phyloP scores from a whole-genome alignment of 768 basidiomycete genomes.

The Pluteus cervinus region DNA sequence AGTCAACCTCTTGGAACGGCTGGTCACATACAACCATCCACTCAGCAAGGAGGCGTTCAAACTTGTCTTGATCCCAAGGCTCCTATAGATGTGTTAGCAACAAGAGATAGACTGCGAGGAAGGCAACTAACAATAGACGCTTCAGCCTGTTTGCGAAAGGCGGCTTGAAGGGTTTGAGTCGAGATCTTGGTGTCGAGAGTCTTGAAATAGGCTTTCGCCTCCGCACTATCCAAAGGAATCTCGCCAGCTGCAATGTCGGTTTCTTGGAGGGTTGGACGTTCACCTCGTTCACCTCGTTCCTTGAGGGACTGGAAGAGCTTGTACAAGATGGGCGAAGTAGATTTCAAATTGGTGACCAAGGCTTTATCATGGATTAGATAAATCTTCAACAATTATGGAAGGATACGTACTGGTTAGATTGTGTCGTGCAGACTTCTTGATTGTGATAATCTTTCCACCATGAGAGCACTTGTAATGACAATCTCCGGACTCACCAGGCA shows the following conservation, averaged over 20 bases:
- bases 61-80: slow-evolving; percentile 5
- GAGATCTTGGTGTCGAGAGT: not conserved
- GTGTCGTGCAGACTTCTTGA: not conserved
- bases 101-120: too few species aligned
- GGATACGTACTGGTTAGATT: not conserved
- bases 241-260: slow-evolving; percentile 1
- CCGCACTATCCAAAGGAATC: not conserved
- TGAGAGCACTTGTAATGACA: not conserved
- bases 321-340: not conserved
- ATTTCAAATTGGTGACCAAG: too few species aligned
- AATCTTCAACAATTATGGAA: not conserved
- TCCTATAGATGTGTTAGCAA: not conserved
- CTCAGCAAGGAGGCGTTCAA: not conserved
- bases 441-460: not conserved
- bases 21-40: slow-evolving; percentile 7
- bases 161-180: not conserved
- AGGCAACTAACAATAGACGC: not conserved
- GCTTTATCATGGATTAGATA: too few species aligned
- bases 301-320: not conserved
- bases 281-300: slow-evolving; percentile 1
- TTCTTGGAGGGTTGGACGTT: not conserved
- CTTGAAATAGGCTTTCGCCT: not conserved
- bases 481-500: not conserved
- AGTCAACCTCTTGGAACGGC: slow-evolving; percentile 5
- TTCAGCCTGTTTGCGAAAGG: not conserved